Conservation (phyloP, 768 basidiomycete genomes). For the Chlorophyllum brunneum region DNA sequence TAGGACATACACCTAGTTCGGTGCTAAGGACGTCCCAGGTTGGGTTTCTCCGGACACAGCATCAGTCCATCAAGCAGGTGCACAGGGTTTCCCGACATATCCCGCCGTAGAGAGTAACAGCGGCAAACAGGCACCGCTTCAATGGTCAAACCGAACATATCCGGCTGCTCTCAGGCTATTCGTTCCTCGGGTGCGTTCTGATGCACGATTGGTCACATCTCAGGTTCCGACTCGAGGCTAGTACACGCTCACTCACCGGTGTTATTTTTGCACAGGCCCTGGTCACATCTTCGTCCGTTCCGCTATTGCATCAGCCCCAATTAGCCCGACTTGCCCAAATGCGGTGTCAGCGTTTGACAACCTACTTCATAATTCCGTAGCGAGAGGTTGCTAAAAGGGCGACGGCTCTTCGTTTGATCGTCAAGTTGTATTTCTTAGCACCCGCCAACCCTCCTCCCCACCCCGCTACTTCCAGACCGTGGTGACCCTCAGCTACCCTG, state of each 20-base stretch:
- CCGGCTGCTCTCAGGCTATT: neutral
- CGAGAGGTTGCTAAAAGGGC: conserved; percentile 10
- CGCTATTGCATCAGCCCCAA: neutral
- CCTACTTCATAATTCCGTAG: neutral
- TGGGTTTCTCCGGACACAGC: neutral
- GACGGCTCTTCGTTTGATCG: conserved; percentile 8
- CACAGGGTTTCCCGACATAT: neutral
- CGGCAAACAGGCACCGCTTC: neutral
- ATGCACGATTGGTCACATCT: neutral
- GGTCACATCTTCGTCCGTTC: conserved; percentile 1
- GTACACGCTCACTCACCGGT: neutral
- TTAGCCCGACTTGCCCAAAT: neutral
- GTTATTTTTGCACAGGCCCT: conserved; percentile 2
- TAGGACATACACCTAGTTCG: neutral
- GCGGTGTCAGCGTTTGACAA: neutral
- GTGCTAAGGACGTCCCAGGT: neutral
- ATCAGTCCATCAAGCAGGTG: neutral
- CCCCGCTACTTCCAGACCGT: neutral
- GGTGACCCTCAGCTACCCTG: conserved; percentile 10
- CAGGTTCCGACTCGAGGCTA: conserved; percentile 5
- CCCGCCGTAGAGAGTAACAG: neutral
- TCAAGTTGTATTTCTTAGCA: conserved; percentile 7
- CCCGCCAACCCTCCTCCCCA: conserved; percentile 1
- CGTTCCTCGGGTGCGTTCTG: neutral
- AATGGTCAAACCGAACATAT: conserved; percentile 1